These are phyloP conservation scores for Bacidia gigantensis DNA, from an alignment of 495 filamentous ascomycete genomes.

Conservation along the genomic window DNA sequence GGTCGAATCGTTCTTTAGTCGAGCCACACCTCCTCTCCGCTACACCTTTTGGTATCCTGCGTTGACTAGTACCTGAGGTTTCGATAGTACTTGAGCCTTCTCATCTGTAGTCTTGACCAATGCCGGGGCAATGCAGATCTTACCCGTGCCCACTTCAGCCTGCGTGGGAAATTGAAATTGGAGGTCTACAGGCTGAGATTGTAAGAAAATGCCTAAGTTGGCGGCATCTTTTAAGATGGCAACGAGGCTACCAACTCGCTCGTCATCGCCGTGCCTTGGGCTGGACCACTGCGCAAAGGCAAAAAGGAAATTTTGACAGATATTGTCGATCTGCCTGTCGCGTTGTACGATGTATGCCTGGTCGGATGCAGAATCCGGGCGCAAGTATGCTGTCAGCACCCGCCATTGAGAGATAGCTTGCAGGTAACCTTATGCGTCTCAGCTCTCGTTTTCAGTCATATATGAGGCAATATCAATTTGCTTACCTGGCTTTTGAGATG, in stretches of 20 bases:
- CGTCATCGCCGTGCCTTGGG: conserved; percentile 5
- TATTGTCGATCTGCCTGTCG: conserved; percentile 6
- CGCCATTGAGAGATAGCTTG: conserved; percentile 15
- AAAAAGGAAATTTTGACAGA: neutral
- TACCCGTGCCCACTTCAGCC: neutral
- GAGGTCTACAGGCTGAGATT: conserved; percentile 12
- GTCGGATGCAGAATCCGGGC: conserved; percentile 1
- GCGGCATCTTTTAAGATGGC: conserved; percentile 13
- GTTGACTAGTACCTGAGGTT: neutral
- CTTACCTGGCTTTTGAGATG: neutral
- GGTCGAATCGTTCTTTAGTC: neutral
- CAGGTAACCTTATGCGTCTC: conserved; percentile 1
- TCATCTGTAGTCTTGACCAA: conserved; percentile 14
- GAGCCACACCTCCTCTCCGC: too few relatives aligned
- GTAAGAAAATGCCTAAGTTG: conserved; percentile 11
- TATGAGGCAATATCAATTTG: neutral
- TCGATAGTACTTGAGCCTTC: neutral
- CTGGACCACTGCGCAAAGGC: conserved; percentile 16
- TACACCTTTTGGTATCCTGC: neutral
- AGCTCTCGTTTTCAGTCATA: too few relatives aligned
- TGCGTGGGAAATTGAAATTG: conserved; percentile 10
- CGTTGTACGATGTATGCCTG: conserved; percentile 7
- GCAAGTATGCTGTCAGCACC: conserved; percentile 14
- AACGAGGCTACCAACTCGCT: conserved; percentile 6
- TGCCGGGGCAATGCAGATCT: conserved; percentile 8